These are phyloP conservation scores for Aspergillus arachidicola DNA, from an alignment of 2,329 filamentous ascomycete genomes.

Conservation along the genomic window DNA sequence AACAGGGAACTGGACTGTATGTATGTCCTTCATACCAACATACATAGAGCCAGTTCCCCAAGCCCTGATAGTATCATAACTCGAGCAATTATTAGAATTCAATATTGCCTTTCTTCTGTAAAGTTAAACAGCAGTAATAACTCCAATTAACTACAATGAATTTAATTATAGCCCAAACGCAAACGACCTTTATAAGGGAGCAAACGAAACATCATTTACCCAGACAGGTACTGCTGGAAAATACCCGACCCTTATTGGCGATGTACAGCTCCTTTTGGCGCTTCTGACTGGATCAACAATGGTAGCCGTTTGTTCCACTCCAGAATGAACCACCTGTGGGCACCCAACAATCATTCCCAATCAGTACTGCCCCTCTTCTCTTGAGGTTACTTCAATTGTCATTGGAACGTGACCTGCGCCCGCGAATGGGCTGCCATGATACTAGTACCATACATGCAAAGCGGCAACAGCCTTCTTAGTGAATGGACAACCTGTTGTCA, in stretches of 20 bases:
- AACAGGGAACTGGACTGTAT: background rate
- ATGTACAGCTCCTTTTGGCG: background rate
- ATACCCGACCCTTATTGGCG: background rate
- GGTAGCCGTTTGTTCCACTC: background rate
- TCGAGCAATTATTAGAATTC: background rate
- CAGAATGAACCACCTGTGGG: background rate
- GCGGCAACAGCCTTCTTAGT: background rate
- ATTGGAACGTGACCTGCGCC: background rate
- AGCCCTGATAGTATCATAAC: background rate
- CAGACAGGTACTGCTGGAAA: background rate
- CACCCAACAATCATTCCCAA: background rate
- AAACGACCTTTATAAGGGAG: background rate
- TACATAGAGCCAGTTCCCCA: background rate
- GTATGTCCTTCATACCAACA: background rate
- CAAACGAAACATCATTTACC: background rate
- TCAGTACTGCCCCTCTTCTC: background rate
- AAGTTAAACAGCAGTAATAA: background rate
- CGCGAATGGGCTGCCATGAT: background rate
- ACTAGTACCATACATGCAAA: no score
- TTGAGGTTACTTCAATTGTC: background rate
- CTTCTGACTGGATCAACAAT: background rate
- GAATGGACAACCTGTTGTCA: background rate
- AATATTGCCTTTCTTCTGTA: background rate
- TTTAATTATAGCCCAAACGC: background rate
- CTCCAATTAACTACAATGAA: background rate